Base-by-base conservation (phyloP, 78 protist species). In the Mantamonas sphyraenae region DNA sequence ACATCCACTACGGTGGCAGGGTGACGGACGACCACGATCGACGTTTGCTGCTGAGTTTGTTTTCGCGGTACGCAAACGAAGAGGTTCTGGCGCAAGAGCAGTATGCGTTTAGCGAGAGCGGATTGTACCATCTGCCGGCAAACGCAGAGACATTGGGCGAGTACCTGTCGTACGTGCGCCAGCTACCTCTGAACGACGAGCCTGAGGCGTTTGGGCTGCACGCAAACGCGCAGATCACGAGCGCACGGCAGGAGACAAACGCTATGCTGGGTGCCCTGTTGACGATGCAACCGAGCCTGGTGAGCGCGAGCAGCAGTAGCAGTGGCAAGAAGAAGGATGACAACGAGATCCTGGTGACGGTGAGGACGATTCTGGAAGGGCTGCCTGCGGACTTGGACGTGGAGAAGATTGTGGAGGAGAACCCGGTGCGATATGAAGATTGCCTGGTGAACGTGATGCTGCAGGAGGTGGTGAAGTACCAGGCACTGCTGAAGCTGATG, bases 1-100 rank as follows among this genome's bases (percentile, higher is more conserved):
- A 91, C n/a, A 81, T 85, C 83, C 83, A 87, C 74, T 94, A 91
- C 74, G 98, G 98, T 9, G 98, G 98, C 3, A 56, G 95, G 16
- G 90, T 94, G 51, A 91, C 98, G 12, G 98, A 94, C 71, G 91
- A 80, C 68, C 64, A 76, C 79, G 98, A 94, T 68, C 81, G 92
- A 7, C 68, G 93, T 10, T 8, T 67, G 19, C 35, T 86, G 64
- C 47, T 53, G 55, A 77, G 82, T 9, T 42, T 89, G 8, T 53
- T 89, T 34, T 24, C 30, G 16, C 65, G 33, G 12, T 81, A 37
- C 60, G 31, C 83, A 37, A 34, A 26, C 43, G 75, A 42, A 12
- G 65, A 42, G 16, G 78, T 73, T 12, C 71, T 93, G 14, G 39
- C 40, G 4, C 28, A 16, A 1, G 81, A 77, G 14, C 72, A 30